Base-by-base conservation (phyloP, 495 filamentous ascomycete genomes). In the Penicillium cinerascens region DNA sequence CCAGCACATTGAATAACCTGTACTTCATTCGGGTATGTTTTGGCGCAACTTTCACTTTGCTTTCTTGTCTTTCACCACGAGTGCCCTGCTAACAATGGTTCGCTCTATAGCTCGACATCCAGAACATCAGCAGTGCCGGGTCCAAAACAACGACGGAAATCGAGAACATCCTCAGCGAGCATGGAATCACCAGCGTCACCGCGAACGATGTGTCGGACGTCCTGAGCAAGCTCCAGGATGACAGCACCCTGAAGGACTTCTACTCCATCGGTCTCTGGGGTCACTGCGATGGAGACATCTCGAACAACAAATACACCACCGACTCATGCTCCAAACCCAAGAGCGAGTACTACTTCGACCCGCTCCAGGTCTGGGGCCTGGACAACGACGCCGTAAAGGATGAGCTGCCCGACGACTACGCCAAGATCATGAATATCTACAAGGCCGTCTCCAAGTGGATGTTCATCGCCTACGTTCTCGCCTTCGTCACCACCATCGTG, bases 261-360 rank as follows among this genome's bases (percentile, higher is more conserved):
- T 97, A 97, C 80, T 79, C 83, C 45, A 78, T 96, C 64, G 81
- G 81, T 54, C 77, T 98, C 23, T 95, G 87, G 87, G 87, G 87
- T 64, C 97, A 91, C 81, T 97, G 93, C 77, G 74, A 78, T 15
- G 81, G 82, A 40, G 71, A 76, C 46, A 84, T 85, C 73, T 79
- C 70, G 33, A 75, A 66, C 41, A 65, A 65, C 41, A 65, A 55
- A 6, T 66, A 63, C 54, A 58, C 71, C 20, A 68, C 72, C 54
- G 69, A 64, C 37, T 73, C 61, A 51, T 87, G 84, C 75, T 82
- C 82, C 8, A 61, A 69, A 37, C 80, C 74, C 47, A 66, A 87
- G 70, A 68, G 81, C 4, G 66, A 83, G 51, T 97, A 88, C 77
- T 81, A 84, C 76, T 96, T 91, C 82, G 83, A 95, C 65, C 78